Base-by-base conservation (phyloP, 2,329 filamentous ascomycete genomes). In the Neurospora crassa region DNA sequence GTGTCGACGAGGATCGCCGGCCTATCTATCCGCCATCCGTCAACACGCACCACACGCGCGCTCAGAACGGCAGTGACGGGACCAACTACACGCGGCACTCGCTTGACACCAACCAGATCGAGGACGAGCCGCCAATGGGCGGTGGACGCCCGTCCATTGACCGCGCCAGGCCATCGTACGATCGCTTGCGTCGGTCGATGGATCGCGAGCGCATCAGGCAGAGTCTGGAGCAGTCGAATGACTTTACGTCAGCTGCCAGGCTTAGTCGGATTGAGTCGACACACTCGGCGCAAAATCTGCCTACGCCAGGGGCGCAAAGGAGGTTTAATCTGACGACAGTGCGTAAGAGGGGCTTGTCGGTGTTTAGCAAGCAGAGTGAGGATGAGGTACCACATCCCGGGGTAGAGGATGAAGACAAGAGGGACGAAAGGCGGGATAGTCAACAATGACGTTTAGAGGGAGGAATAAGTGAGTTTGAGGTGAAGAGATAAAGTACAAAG, bases 11-110 rank as follows among this genome's bases (percentile, higher is more conserved):
- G 81, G 95, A 97, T 78, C 87, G 92, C 80, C 89, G 94, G 75
- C 94, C 94, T 41, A 97, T 98, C 77, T 98, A 98, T 81, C 93
- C 95, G 68, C 94, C 95, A 16, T 97, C 94, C 70, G 90, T 95
- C 76, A 91, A 93, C 68, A 95, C 92, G 41, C 91, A 96, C 79
- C 95, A 89, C 74, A 84, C 94, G 75, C 90, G 91, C 69, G 96
- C 92, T 77, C 93, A 97, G 79, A 96, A 95, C 76, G 93, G 94
- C 73, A 97, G 94, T 82, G 94, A 97, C 80, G 95, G 93, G 73
- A 97, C 96, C 68, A 94, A 96, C 77, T 96, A 94, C 80, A 96
- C 93, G 29, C 87, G 89, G 73, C 83, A 85, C 75, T 90, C 90
- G 18, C 79, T 89, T 74, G 90, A 92, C 72, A 79, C 82, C 68